Conservation (phyloP, 805 yeast genomes). For the Torulaspora microellipsoides region DNA sequence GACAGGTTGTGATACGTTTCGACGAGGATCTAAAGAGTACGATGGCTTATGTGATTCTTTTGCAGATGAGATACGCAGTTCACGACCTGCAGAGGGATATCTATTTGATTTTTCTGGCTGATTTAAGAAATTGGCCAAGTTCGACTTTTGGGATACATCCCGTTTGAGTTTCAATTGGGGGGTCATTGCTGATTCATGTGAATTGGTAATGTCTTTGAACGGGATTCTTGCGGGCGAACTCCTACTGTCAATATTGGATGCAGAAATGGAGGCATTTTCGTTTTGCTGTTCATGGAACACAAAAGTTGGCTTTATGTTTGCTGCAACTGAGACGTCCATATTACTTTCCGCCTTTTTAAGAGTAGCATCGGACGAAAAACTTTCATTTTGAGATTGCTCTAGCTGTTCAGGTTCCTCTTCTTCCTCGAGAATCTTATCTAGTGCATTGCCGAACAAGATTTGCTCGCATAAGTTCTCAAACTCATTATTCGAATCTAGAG, state of each 20-base stretch:
- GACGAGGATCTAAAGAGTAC: conserved; percentile 31
- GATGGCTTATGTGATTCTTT: conserved; percentile 2
- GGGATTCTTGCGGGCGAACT: conserved; percentile 3
- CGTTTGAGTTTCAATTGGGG: conserved; percentile 9
- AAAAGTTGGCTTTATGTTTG: conserved; percentile 6
- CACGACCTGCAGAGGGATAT: neutral
- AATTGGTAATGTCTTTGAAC: conserved; percentile 12
- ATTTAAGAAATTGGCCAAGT: conserved; percentile 7
- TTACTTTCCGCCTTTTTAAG: neutral
- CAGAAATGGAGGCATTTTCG: neutral
- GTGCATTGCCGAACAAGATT: conserved; percentile 27
- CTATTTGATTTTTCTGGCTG: neutral
- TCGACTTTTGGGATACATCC: conserved; percentile 12
- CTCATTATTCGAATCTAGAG: conserved; percentile 23
- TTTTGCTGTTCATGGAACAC: neutral
- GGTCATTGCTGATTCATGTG: neutral
- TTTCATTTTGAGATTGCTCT: neutral
- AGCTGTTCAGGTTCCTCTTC: conserved; percentile 13
- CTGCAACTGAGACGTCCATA: neutral
- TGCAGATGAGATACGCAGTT: conserved; percentile 17
- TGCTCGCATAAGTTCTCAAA: conserved; percentile 33
- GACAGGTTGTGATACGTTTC: conserved; percentile 28
- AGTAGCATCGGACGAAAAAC: conserved; percentile 4
- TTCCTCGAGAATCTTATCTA: conserved; percentile 27
- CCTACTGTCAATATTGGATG: neutral